Evolutionary conservation across 1,284 basidiomycete genomes (phyloP), one percentile per base, ranked within the genome.

Genomic region (Marasmius sp.): DNA sequence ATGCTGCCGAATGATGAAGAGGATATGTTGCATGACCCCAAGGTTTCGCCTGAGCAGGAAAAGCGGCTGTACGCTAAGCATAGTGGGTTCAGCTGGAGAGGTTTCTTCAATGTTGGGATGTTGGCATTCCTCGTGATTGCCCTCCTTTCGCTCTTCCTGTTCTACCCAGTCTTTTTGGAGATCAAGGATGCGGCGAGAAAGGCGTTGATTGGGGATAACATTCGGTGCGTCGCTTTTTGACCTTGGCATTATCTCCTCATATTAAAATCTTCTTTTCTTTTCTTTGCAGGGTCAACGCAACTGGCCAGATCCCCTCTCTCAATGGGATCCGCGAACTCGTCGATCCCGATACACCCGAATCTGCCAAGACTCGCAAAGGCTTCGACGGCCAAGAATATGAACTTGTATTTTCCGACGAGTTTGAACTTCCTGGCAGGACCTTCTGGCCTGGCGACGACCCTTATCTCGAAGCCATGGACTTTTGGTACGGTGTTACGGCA

Each of bases 391-490:
- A 83, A 22, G 69, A 79, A 5, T 93, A 91, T 72, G 80, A 79
- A 8, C 79, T 92, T 37, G 88, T 89, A 6, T 93, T 94, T 70
- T 92, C 87, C 0, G 94, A 97, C 77, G 94, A 96, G 75, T 95
- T 95, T 74, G 85, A 93, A 51, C 68, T 64, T 2, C 84, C 86
- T 18, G 91, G 89, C 47, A 79, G 91, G 59, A 82, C 87, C 1
- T 92, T 91, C 71, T 87, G 83, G 68, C 82, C 85, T 3, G 79
- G 85, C n/a, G 85, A 89, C 70, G 88, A 91, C 65, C 86, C 88
- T 0, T 89, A 79, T 71, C 92, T 90, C 89, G 88, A 91, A 71
- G 89, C 89, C 71, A 76, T 81, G 68, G 70, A 81, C 62, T 62
- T 82, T 11, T 82, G 81, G 79, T 95, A 95, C 70, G 89, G 92